A percentile compares a stretch with the other conserved stretches of the same genome.
phyloP scores from a whole-genome alignment of 164 flowering plant genomes.

The Nymphaea colorata region DNA sequence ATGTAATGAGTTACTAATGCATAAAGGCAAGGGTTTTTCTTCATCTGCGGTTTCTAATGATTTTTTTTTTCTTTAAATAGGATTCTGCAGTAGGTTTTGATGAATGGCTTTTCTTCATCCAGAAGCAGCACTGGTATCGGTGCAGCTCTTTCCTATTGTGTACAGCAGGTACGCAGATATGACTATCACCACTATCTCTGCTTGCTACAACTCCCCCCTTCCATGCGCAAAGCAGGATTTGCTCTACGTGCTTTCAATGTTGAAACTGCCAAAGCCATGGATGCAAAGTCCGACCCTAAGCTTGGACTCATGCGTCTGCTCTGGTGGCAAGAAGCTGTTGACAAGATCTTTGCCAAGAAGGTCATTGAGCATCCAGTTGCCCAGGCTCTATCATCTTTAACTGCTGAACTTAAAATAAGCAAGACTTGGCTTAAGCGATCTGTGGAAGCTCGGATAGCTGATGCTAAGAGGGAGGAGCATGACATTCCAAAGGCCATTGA shows the following conservation, averaged over 20 bases:
- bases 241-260: constrained; percentile 93
- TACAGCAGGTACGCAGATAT: constrained; percentile 85
- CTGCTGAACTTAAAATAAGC: constrained; percentile 53
- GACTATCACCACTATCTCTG: constrained; percentile 97
- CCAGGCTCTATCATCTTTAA: constrained; percentile 57
- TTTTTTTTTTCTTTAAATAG: no score
- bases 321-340: constrained; percentile 98
- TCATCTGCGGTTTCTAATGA: not conserved
- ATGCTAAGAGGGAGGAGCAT: constrained; percentile 61
- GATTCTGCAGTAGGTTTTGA: constrained; percentile 14
- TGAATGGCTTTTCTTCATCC: constrained; percentile 38
- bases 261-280: constrained; percentile 92
- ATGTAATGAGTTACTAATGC: not conserved
- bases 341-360: constrained; percentile 67
- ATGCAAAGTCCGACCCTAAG: constrained; percentile 87
- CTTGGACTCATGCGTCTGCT: constrained; percentile 94
- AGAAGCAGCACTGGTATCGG: constrained; percentile 32
- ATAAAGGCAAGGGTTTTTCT: not conserved
- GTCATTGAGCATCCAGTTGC: constrained; percentile 83
- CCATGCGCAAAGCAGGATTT: constrained; percentile 80
- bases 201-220: constrained; percentile 81
- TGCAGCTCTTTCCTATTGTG: constrained; percentile 86
- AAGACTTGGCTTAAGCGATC: constrained; percentile 86
- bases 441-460: constrained; percentile 87
- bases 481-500: constrained; percentile 51